Evolutionary conservation across 2,329 filamentous ascomycete species (phyloP).

Genomic region (Lachnellula willkommii): DNA sequence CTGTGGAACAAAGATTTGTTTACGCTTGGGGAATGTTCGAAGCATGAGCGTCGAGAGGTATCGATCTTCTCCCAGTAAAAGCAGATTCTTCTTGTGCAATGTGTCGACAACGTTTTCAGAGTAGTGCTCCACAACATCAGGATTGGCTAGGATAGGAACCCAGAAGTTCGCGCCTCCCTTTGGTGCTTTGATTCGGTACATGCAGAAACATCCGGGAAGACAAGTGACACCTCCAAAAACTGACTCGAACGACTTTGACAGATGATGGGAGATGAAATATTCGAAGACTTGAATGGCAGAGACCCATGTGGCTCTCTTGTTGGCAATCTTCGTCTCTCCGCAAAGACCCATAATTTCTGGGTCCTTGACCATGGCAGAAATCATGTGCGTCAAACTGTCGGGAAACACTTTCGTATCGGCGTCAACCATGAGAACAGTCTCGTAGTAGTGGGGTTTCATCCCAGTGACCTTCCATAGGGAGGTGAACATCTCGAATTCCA

Average conservation of each 20-base stretch:
- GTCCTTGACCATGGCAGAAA: conserved; percentile 98
- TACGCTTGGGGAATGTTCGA: conserved; percentile 96
- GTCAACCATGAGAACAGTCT: conserved; percentile 97
- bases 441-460: conserved; percentile 96
- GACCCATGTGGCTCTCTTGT: conserved; percentile 92
- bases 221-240: conserved; percentile 99
- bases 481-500: conserved; percentile 99
- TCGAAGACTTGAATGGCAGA: conserved; percentile 99
- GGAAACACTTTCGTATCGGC: conserved; percentile 99
- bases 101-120: conserved; percentile 99
- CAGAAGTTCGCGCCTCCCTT: conserved; percentile 99
- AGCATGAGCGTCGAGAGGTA: conserved; percentile 97
- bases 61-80: conserved; percentile 87
- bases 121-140: conserved; percentile 97
- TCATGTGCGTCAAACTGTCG: conserved; percentile 96
- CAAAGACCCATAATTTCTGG: conserved; percentile 99
- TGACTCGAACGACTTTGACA: conserved; percentile 95
- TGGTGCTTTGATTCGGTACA: conserved; percentile 99
- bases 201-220: conserved; percentile 97
- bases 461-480: conserved; percentile 98
- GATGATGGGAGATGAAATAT: conserved; percentile 98
- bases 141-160: conserved; percentile 97
- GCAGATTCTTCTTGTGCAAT: conserved; percentile 92
- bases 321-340: conserved; percentile 98
- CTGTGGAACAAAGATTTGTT: conserved; percentile 97